phyloP scores from a whole-genome alignment of 768 basidiomycete genomes.

The Suillus occidentalis region DNA sequence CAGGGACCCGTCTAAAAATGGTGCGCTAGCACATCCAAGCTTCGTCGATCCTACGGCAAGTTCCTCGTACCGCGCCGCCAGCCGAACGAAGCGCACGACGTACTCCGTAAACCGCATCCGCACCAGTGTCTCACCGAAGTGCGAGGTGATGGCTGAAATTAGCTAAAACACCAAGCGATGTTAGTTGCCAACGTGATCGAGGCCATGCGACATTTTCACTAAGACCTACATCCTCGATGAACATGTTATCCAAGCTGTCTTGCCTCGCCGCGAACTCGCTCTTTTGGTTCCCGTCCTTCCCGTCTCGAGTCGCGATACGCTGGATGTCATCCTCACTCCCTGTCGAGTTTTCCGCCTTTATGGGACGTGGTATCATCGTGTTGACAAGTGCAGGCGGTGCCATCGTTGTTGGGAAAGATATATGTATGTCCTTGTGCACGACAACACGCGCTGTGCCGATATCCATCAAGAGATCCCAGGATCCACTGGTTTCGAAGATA shows the following conservation, averaged over 20 bases:
- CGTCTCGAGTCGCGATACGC: constrained; percentile 44
- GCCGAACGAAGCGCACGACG: constrained; percentile 78
- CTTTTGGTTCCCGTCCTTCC: constrained; percentile 54
- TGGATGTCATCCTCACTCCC: constrained; percentile 72
- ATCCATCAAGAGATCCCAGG: constrained; percentile 95
- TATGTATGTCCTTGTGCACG: constrained; percentile 82
- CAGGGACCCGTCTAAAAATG: constrained; percentile 49
- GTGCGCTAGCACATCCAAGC: constrained; percentile 66
- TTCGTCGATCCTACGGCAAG: constrained; percentile 67
- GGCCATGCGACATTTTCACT: background rate
- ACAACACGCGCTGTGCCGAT: constrained; percentile 84
- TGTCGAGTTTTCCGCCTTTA: constrained; percentile 63
- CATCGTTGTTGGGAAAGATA: constrained; percentile 47
- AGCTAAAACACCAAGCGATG: constrained; percentile 50
- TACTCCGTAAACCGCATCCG: constrained; percentile 91
- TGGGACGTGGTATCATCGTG: constrained; percentile 51
- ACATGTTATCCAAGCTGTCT: constrained; percentile 74
- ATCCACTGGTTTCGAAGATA: constrained; percentile 83
- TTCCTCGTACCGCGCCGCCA: constrained; percentile 92
- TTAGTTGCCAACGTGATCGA: background rate
- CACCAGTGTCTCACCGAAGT: constrained; percentile 88
- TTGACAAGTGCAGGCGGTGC: constrained; percentile 40
- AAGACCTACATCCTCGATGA: constrained; percentile 87
- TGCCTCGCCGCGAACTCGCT: constrained; percentile 55
- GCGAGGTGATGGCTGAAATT: constrained; percentile 81